Evolutionary conservation across 805 yeast genomes (phyloP).

Genomic region (Nakazawaea anatomiae): DNA sequence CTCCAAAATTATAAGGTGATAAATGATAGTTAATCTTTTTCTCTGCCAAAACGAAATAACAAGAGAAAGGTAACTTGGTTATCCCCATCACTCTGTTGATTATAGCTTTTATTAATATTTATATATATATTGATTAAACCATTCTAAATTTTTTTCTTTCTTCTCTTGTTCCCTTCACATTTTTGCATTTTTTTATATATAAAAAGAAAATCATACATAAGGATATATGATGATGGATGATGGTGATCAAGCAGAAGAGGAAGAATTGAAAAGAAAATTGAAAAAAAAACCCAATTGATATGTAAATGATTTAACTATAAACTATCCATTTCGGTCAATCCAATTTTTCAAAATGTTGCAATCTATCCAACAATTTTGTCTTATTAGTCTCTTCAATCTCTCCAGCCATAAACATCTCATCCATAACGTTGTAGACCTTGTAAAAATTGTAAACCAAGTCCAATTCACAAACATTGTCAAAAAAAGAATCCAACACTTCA

Average conservation of each 20-base stretch:
- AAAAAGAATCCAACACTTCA: conserved; percentile 79
- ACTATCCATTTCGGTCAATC: conserved; percentile 28
- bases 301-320: background rate
- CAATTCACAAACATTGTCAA: conserved; percentile 88
- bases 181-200: conserved; percentile 3
- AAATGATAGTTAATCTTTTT: background rate
- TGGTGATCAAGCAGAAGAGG: background rate
- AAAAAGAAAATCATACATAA: background rate
- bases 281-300: background rate
- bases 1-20: conserved; percentile 58
- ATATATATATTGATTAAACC: conserved; percentile 4
- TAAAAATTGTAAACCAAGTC: conserved; percentile 90
- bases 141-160: background rate
- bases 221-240: background rate
- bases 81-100: background rate
- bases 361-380: conserved; percentile 54
- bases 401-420: conserved; percentile 86
- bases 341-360: conserved; percentile 57
- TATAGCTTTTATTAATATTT: conserved; percentile 6
- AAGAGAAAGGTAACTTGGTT: background rate
- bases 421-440: conserved; percentile 75
- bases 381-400: conserved; percentile 86
- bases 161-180: background rate
- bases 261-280: background rate
- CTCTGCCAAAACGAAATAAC: background rate